Evolutionary conservation across 768 basidiomycete species (phyloP).

Genomic region (Pleurotus tuoliensis): DNA sequence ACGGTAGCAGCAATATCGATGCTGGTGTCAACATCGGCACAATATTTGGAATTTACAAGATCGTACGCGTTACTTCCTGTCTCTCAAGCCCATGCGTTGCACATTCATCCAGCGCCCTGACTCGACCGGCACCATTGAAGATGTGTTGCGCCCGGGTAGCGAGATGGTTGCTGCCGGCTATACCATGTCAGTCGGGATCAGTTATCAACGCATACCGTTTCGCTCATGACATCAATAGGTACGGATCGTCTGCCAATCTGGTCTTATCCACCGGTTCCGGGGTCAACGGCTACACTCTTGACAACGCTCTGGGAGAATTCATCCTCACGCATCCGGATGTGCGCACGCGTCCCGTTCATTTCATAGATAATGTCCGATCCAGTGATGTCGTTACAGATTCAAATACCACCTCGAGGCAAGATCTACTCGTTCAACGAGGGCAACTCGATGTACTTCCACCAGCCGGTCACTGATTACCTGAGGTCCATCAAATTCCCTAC

Average conservation of each 20-base stretch:
- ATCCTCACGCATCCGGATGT: conserved; percentile 97
- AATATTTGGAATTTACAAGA: conserved; percentile 94
- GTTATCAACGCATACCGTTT: conserved; percentile 4
- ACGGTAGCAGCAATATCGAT: conserved; percentile 96
- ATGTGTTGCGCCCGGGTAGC: conserved; percentile 89
- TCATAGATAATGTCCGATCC: background rate
- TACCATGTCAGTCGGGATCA: conserved; percentile 68
- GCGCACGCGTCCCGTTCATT: conserved; percentile 19
- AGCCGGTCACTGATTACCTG: conserved; percentile 77
- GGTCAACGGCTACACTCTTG: conserved; percentile 97
- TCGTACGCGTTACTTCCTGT: conserved; percentile 49
- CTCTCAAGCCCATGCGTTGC: background rate
- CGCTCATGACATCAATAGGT: conserved; percentile 31
- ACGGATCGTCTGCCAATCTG: conserved; percentile 93
- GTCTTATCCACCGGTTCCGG: conserved; percentile 93
- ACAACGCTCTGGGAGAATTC: conserved; percentile 94
- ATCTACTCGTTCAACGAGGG: conserved; percentile 99
- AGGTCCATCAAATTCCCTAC: conserved; percentile 90
- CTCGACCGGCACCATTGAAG: conserved; percentile 75
- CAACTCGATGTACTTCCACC: conserved; percentile 91
- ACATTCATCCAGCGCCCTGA: conserved; percentile 52
- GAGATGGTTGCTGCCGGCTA: conserved; percentile 99
- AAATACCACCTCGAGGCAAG: conserved; percentile 91
- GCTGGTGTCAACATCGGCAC: conserved; percentile 98
- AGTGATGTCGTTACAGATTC: conserved; percentile 51